phyloP scores from a whole-genome alignment of 2,329 filamentous ascomycete species.

The Exophiala mesophila region DNA sequence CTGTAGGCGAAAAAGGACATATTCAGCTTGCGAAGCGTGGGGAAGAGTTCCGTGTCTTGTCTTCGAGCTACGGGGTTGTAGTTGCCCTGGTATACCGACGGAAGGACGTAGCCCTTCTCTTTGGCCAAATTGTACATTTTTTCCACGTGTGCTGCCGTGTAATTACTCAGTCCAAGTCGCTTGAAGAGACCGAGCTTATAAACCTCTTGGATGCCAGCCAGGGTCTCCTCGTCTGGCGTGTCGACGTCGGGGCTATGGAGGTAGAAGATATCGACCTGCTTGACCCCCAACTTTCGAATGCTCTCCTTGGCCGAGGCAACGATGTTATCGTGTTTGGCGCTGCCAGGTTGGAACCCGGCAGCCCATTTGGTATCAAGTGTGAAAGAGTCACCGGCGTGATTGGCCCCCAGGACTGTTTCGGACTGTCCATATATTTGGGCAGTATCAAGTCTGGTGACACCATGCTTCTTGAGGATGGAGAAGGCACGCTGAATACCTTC shows the following conservation, averaged over 20 bases:
- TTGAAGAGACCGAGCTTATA: slow-evolving; percentile 32
- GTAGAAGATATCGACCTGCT: slow-evolving; percentile 35
- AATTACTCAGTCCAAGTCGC: slow-evolving; percentile 38
- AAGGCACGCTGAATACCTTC: slow-evolving; percentile 14
- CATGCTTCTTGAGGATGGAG: slow-evolving; percentile 17
- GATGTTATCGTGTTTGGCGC: slow-evolving; percentile 20
- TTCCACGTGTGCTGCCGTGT: slow-evolving; percentile 29
- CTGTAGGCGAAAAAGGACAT: slow-evolving; percentile 30
- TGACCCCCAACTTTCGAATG: slow-evolving; percentile 22
- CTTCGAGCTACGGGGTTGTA: slow-evolving; percentile 36
- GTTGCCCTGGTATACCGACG: slow-evolving; percentile 38
- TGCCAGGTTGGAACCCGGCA: slow-evolving; percentile 32
- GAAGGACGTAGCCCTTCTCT: slow-evolving; percentile 33
- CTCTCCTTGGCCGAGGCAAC: slow-evolving; percentile 23
- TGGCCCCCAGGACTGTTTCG: slow-evolving; percentile 39
- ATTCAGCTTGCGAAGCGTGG: slow-evolving; percentile 32
- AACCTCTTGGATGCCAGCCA: slow-evolving; percentile 32
- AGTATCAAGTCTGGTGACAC: slow-evolving; percentile 20
- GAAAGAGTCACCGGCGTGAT: slow-evolving; percentile 39
- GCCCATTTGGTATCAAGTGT: slow-evolving; percentile 44
- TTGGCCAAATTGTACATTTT: slow-evolving; percentile 33
- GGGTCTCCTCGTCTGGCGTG: slow-evolving; percentile 35
- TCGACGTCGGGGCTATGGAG: slow-evolving; percentile 32
- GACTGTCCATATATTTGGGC: slow-evolving; percentile 36
- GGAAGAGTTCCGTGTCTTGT: slow-evolving; percentile 34